Conservation (phyloP, 2,329 filamentous ascomycete genomes). For the Exophiala oligosperma region DNA sequence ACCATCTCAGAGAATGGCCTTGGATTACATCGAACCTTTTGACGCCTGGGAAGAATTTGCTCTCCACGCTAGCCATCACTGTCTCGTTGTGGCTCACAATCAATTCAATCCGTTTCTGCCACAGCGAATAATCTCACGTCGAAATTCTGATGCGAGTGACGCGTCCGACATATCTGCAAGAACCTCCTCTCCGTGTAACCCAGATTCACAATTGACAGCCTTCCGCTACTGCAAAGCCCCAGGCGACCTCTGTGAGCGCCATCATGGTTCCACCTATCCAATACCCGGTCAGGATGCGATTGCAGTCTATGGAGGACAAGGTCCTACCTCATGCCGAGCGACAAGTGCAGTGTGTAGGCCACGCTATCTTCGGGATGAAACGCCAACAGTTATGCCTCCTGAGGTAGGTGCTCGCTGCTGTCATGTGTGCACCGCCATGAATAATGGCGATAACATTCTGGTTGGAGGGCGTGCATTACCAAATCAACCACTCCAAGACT, state of each 20-base stretch:
- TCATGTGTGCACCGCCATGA: slow-evolving; percentile 70
- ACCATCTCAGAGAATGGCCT: slow-evolving; percentile 55
- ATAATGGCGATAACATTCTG: slow-evolving; percentile 60
- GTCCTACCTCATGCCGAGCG: slow-evolving; percentile 50
- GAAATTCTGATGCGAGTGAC: slow-evolving; percentile 24
- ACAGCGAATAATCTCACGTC: slow-evolving; percentile 10
- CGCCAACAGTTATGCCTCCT: slow-evolving; percentile 46
- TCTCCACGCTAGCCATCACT: slow-evolving; percentile 81
- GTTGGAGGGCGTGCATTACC: slow-evolving; percentile 78
- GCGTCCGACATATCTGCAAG: slow-evolving; percentile 27
- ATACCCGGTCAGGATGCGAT: slow-evolving; percentile 42
- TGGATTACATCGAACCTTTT: slow-evolving; percentile 80
- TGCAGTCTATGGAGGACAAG: slow-evolving; percentile 44
- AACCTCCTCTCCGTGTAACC: slow-evolving; percentile 24
- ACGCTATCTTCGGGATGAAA: slow-evolving; percentile 15
- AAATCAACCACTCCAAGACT: slow-evolving; percentile 65
- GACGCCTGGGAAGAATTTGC: slow-evolving; percentile 95
- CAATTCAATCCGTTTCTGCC: slow-evolving; percentile 17
- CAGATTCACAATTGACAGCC: slow-evolving; percentile 19
- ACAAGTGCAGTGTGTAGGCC: slow-evolving; percentile 39
- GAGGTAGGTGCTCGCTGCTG: slow-evolving; percentile 60
- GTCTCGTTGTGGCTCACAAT: slow-evolving; percentile 49
- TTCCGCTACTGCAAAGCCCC: slow-evolving; percentile 39
- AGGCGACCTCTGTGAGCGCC: slow-evolving; percentile 51
- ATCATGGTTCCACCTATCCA: slow-evolving; percentile 57